Percentiles rank a stretch among this genome's conserved stretches.
phyloP scores from a whole-genome alignment of 2,329 filamentous ascomycete species.

The Colletotrichum neosansevieriae region DNA sequence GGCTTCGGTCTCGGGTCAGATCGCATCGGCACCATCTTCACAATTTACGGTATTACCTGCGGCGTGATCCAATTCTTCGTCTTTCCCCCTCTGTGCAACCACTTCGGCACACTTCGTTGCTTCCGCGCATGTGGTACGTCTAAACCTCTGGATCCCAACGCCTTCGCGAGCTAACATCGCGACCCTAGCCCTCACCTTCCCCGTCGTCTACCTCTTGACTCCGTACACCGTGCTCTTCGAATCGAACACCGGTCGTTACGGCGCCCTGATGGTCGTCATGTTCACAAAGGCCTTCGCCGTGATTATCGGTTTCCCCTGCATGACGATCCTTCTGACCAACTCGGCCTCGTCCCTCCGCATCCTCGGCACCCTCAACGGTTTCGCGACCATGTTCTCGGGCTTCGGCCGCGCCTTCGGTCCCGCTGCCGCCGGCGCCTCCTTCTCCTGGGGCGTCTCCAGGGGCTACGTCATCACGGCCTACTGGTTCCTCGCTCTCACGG shows the following conservation, averaged over 20 bases:
- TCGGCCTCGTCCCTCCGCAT: conserved; percentile 86
- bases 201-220: conserved; percentile 82
- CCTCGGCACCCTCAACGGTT: conserved; percentile 91
- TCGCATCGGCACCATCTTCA: conserved; percentile 88
- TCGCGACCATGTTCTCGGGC: conserved; percentile 86
- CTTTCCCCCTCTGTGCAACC: conserved; percentile 81
- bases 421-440: conserved; percentile 77
- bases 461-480: conserved; percentile 85
- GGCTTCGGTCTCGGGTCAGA: conserved; percentile 82
- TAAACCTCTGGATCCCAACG: conserved; percentile 10
- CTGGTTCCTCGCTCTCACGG: conserved; percentile 78
- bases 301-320: conserved; percentile 90
- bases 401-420: conserved; percentile 85
- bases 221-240: conserved; percentile 81
- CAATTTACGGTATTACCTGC: conserved; percentile 81
- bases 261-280: conserved; percentile 75
- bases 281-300: conserved; percentile 78
- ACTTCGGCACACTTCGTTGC: conserved; percentile 80
- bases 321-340: conserved; percentile 90
- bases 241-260: conserved; percentile 62
- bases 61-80: conserved; percentile 88
- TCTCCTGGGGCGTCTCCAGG: conserved; percentile 79
- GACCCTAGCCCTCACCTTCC: conserved; percentile 69
- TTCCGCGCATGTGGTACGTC: conserved; percentile 71
- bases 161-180: not conserved